A percentile compares a stretch with the other conserved stretches of the same genome.
Evolutionary conservation across 1,139 yeast genomes (phyloP).

Genomic region (Saccharomyces hybrid): DNA sequence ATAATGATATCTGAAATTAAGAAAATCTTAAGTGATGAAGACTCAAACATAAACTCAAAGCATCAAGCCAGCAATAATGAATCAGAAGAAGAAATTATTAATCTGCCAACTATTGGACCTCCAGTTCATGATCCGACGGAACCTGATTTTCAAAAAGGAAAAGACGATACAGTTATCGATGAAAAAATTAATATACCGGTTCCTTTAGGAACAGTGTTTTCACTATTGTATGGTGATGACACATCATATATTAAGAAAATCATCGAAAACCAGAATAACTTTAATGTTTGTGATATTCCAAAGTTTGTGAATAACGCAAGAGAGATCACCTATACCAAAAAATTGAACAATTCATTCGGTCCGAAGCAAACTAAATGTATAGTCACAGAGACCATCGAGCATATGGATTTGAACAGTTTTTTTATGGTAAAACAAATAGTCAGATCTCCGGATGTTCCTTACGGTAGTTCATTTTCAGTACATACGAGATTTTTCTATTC

Average conservation of each 20-base stretch:
- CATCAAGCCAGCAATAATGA: conserved; percentile 11
- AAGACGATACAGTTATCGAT: conserved; percentile 58
- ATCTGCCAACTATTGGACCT: conserved; percentile 46
- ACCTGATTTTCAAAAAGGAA: conserved; percentile 43
- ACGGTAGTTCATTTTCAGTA: conserved; percentile 75
- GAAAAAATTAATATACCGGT: conserved; percentile 49
- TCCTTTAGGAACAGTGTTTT: conserved; percentile 74
- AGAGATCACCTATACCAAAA: conserved; percentile 67
- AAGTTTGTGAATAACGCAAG: conserved; percentile 45
- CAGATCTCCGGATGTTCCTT: conserved; percentile 90
- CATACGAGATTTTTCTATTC: conserved; percentile 58
- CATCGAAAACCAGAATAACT: conserved; percentile 62
- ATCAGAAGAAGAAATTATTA: conserved; percentile 18
- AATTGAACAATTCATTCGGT: conserved; percentile 76
- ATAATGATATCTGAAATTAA: conserved; percentile 40
- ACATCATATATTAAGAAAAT: conserved; percentile 48
- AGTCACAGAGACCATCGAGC: conserved; percentile 63
- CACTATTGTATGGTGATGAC: conserved; percentile 68
- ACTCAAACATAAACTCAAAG: not conserved
- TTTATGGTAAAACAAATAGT: conserved; percentile 62
- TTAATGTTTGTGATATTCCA: conserved; percentile 55
- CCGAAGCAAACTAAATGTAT: conserved; percentile 89
- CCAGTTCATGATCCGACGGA: conserved; percentile 48
- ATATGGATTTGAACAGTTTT: conserved; percentile 50
- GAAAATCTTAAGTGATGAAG: conserved; percentile 19